Conservation (phyloP, 331 rosid genomes). For the Quercus tomentella region DNA sequence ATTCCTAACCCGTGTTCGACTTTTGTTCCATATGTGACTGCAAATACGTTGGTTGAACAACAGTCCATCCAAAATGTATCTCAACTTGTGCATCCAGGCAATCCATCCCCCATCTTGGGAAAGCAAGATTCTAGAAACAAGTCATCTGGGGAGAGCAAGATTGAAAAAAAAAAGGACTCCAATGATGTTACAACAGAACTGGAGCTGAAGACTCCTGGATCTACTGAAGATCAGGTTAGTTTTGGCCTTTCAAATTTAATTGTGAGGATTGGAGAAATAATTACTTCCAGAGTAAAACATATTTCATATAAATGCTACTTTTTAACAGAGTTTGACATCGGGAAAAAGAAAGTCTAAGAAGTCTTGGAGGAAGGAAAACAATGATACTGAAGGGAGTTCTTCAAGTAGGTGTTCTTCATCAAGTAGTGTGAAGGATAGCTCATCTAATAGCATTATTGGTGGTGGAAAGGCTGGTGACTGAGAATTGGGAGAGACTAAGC, state of each 20-base stretch:
- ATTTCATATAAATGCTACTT: not conserved
- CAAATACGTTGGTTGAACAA: conserved; percentile 59
- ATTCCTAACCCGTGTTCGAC: conserved; percentile 71
- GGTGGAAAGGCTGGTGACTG: conserved; percentile 48
- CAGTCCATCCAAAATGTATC: conserved; percentile 50
- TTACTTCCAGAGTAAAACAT: not conserved
- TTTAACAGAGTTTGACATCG: conserved; percentile 61
- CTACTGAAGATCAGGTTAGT: conserved; percentile 68
- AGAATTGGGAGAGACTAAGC: conserved; percentile 18
- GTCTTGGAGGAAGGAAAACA: conserved; percentile 41
- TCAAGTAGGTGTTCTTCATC: conserved; percentile 73
- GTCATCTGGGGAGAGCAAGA: conserved; percentile 55
- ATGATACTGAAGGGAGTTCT: conserved; percentile 48
- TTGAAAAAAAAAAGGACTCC: conserved; percentile 45
- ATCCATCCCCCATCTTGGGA: conserved; percentile 39
- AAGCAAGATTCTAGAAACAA: conserved; percentile 54
- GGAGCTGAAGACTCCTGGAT: conserved; percentile 89
- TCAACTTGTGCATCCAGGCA: conserved; percentile 48
- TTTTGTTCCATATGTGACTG: conserved; percentile 61
- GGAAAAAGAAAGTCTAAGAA: conserved; percentile 42
- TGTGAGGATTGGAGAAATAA: not conserved
- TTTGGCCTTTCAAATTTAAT: conserved; percentile 4
- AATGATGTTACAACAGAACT: conserved; percentile 70
- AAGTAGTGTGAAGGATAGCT: conserved; percentile 66
- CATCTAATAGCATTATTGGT: conserved; percentile 52